Percentiles rank a stretch among this genome's conserved stretches.
phyloP scores from a whole-genome alignment of 768 basidiomycete species.

The Lyophyllum semitale region DNA sequence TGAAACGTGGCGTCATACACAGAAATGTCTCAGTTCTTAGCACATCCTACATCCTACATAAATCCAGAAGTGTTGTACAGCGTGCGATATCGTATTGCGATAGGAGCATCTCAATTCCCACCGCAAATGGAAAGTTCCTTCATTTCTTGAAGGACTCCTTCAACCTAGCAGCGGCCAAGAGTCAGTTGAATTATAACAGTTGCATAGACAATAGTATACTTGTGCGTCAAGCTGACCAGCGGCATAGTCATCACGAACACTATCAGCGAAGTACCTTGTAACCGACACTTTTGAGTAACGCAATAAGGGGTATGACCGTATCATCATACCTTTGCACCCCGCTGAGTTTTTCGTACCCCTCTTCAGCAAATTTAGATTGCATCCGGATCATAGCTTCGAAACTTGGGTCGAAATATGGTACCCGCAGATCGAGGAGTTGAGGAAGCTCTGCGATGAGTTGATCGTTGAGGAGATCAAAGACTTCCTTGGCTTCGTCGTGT shows the following conservation, averaged over 20 bases:
- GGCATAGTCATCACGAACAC: slow-evolving; percentile 94
- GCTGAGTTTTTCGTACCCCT: slow-evolving; percentile 96
- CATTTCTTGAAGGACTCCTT: slow-evolving; percentile 97
- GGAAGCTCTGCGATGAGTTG: slow-evolving; percentile 92
- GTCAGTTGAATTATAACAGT: background rate
- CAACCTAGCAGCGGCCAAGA: slow-evolving; percentile 58
- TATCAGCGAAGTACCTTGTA: slow-evolving; percentile 83
- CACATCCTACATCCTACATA: background rate
- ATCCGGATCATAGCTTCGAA: slow-evolving; percentile 99
- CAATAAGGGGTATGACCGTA: slow-evolving; percentile 5
- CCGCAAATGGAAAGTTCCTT: slow-evolving; percentile 93
- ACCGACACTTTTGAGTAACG: background rate
- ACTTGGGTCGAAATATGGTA: slow-evolving; percentile 97
- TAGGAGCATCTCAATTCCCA: slow-evolving; percentile 34
- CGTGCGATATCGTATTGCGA: background rate
- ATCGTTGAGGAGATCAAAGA: slow-evolving; percentile 91
- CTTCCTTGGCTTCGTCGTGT: slow-evolving; percentile 90
- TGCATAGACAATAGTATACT: slow-evolving; percentile 38
- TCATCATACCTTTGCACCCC: slow-evolving; percentile 79
- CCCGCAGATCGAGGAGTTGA: slow-evolving; percentile 88
- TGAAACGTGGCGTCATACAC: too few species aligned
- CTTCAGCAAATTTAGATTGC: slow-evolving; percentile 97
- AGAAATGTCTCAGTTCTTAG: background rate
- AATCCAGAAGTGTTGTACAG: background rate
- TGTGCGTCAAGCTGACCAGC: slow-evolving; percentile 95